phyloP scores from a whole-genome alignment of 768 basidiomycete genomes.

The Sistotremastrum suecicum region DNA sequence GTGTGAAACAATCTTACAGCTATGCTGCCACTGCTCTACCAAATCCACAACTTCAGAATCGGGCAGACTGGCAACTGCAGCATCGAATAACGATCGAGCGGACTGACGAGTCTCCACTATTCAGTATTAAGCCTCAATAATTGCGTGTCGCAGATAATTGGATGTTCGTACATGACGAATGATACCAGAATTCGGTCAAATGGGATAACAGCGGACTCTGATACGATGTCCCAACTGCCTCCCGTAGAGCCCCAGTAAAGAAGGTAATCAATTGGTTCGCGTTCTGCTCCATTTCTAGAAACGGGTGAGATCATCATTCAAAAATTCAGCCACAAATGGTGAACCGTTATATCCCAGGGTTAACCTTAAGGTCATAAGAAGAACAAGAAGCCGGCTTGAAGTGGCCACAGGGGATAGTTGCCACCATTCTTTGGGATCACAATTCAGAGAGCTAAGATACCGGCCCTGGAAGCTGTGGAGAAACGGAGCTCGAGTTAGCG shows the following conservation, averaged over 20 bases:
- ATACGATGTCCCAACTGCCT: constrained; percentile 44
- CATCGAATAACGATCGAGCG: constrained; percentile 65
- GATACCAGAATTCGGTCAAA: constrained; percentile 66
- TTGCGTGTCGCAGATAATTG: not conserved
- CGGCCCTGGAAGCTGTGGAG: too few relatives aligned
- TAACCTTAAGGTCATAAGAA: constrained; percentile 53
- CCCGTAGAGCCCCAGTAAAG: constrained; percentile 59
- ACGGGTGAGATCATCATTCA: constrained; percentile 1
- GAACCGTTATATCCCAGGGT: constrained; percentile 64
- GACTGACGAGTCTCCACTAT: constrained; percentile 59
- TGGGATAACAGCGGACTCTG: constrained; percentile 56
- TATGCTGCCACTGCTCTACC: constrained; percentile 50
- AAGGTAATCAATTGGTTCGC: constrained; percentile 68
- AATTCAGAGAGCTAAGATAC: too few relatives aligned
- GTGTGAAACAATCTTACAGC: constrained; percentile 28
- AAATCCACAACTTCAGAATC: constrained; percentile 50
- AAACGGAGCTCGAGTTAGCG: too few relatives aligned
- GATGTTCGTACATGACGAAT: constrained; percentile 43
- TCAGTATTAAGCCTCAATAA: constrained; percentile 5
- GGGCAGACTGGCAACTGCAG: constrained; percentile 48
- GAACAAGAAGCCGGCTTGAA: constrained; percentile 52
- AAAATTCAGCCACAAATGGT: not conserved
- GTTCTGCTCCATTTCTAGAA: constrained; percentile 48
- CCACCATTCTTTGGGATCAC: constrained; percentile 39
- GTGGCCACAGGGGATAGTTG: constrained; percentile 57